Evolutionary conservation across 2,329 filamentous ascomycete species (phyloP).

Genomic region (Botryosphaeria agaves): DNA sequence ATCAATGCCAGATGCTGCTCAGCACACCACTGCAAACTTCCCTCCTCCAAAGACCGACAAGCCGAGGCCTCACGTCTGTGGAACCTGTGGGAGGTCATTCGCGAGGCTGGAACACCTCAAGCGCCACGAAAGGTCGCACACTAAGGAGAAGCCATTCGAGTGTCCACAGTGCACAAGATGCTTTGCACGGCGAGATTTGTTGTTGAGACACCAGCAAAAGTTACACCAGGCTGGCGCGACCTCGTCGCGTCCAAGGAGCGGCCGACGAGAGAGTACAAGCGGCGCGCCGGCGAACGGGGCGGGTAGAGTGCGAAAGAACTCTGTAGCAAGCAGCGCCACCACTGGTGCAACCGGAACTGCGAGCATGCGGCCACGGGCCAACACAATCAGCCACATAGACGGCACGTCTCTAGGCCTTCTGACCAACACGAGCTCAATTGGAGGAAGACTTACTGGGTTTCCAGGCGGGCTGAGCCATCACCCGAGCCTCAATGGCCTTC

Average conservation of each 20-base stretch:
- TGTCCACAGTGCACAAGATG: conserved; percentile 88
- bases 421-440: no score
- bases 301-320: conserved; percentile 80
- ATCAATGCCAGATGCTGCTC: conserved; percentile 4
- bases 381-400: conserved; percentile 92
- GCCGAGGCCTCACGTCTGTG: conserved; percentile 85
- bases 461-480: conserved; percentile 47
- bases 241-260: conserved; percentile 67
- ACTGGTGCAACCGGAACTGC: conserved; percentile 32
- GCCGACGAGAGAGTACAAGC: conserved; percentile 68
- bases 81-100: conserved; percentile 80
- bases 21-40: conserved; percentile 25
- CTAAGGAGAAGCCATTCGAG: conserved; percentile 97
- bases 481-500: conserved; percentile 54
- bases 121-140: conserved; percentile 93
- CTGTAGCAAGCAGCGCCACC: conserved; percentile 46
- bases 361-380: conserved; percentile 72
- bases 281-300: conserved; percentile 49
- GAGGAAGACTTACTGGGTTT: conserved; percentile 31
- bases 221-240: conserved; percentile 85
- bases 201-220: conserved; percentile 95
- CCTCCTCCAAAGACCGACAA: conserved; percentile 93
- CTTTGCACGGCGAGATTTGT: conserved; percentile 81
- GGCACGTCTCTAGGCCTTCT: no score
- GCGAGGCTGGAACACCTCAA: conserved; percentile 92